Evolutionary conservation across 306 rosid species (phyloP).

Genomic region (Carpinus fangiana): DNA sequence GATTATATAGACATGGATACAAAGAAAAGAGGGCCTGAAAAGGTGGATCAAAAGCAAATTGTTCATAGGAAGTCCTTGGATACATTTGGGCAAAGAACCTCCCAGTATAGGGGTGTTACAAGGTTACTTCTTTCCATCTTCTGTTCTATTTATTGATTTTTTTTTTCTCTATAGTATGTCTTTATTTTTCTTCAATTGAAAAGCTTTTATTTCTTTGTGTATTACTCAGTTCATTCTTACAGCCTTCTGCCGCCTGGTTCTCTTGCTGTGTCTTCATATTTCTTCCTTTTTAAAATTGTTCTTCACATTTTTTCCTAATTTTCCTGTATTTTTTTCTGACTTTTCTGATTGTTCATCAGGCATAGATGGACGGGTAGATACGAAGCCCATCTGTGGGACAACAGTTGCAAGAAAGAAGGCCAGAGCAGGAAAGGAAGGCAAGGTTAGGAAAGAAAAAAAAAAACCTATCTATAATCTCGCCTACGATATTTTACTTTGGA

Average conservation of each 20-base stretch:
- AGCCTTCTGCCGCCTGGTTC: background rate
- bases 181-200: background rate
- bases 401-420: slow-evolving; percentile 91
- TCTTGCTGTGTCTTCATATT: slow-evolving; percentile 3
- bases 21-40: slow-evolving; percentile 72
- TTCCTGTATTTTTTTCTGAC: slow-evolving; percentile 14
- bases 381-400: slow-evolving; percentile 98
- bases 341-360: slow-evolving; percentile 41
- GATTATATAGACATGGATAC: slow-evolving; percentile 58
- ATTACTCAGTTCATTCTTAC: background rate
- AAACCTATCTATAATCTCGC: background rate
- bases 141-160: background rate
- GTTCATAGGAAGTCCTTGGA: slow-evolving; percentile 87
- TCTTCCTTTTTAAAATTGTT: background rate
- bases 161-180: background rate
- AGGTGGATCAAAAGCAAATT: slow-evolving; percentile 64
- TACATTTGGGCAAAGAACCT: slow-evolving; percentile 91
- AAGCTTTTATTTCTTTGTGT: background rate
- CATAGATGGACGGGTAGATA: slow-evolving; percentile 97
- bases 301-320: background rate
- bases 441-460: slow-evolving; percentile 46
- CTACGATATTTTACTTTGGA: slow-evolving; percentile 17
- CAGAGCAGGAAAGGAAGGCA: slow-evolving; percentile 97
- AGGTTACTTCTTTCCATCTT: slow-evolving; percentile 45
- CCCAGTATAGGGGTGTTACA: slow-evolving; percentile 91